Evolutionary conservation across 78 protist species (phyloP).

Genomic region (Monosiga brevicollis): DNA sequence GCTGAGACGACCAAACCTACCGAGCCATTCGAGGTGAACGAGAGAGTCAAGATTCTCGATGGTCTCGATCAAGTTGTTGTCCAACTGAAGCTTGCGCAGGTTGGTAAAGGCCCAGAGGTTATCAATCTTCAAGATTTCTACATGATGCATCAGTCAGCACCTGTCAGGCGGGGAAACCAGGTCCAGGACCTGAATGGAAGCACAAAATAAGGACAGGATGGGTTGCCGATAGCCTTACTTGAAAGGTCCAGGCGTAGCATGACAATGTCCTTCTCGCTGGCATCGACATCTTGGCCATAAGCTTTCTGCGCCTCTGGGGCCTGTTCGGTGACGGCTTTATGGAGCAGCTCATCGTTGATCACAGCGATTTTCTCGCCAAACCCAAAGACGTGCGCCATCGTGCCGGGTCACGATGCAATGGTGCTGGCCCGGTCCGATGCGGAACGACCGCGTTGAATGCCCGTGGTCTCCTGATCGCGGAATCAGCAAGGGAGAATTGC

Average conservation of each 20-base stretch:
- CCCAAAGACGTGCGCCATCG: neutral
- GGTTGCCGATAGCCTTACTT: neutral
- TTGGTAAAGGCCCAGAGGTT: constrained; percentile 6
- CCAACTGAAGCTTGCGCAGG: constrained; percentile 30
- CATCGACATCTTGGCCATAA: neutral
- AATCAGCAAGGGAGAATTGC: no score
- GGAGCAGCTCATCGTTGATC: neutral
- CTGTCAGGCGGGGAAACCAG: neutral
- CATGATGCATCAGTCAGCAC: neutral
- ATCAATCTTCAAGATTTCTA: constrained; percentile 9
- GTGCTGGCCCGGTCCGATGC: no score
- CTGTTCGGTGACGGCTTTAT: neutral
- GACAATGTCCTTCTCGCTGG: neutral
- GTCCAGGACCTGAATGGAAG: no score
- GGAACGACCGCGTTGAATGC: no score
- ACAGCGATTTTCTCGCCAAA: neutral
- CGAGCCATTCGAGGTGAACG: constrained; percentile 19
- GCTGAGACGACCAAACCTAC: neutral
- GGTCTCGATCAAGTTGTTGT: constrained; percentile 30
- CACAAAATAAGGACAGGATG: no score
- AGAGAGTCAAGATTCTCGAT: constrained; percentile 29
- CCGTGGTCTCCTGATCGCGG: no score
- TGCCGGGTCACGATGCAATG: neutral
- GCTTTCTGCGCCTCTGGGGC: neutral
- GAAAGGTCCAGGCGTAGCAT: neutral